Base-by-base conservation (phyloP, 2,329 filamentous ascomycete genomes). In the Coniochaeta prunicola region DNA sequence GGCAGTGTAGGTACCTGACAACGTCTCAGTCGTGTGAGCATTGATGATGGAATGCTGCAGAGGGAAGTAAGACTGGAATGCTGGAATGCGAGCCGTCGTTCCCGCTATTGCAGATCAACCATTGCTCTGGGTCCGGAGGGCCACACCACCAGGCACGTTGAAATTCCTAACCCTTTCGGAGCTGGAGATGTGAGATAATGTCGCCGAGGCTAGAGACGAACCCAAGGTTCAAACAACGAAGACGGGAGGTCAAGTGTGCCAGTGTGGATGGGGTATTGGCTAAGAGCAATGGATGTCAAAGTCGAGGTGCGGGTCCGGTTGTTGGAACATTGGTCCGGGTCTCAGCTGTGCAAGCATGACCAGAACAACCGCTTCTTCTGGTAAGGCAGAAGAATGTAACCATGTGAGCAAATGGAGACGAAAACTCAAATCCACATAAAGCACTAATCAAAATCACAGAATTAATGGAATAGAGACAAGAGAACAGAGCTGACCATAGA, bases 31-130 rank as follows among this genome's bases (percentile, higher is more conserved):
- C 21, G 17, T 38, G 36, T n/a, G 40, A 45, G 45, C 45, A 50
- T 50, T 15, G 45, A 50, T 50, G 24, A 50, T 50, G 45, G 24
- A 50, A 30, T 28, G 45, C 13, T 30, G 45, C 45, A 13, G 45
- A 50, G 45, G n/a, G 45, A 50, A 50, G 45, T 50, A 30, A 50
- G 45, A 50, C 45, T 28, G 45, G 45, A 50, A 50, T 50, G 45
- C 45, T 28, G 9, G 45, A 9, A 28, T 17, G 45, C 45, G 45
- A 50, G 45, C 45, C 45, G 45, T 50, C 45, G 17, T 50, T 50
- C 45, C 45, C 45, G 45, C 45, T 50, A 30, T 30, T 50, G 45
- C 45, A 50, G 45, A 21, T 50, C 45, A 30, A 50, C 45, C 45
- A 50, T 26, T 50, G 45, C 26, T 50, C 45, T 50, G 45, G 45